Evolutionary conservation across 768 basidiomycete species (phyloP), one percentile per base, ranked within the genome.

Genomic region (Auriculariales sp.): DNA sequence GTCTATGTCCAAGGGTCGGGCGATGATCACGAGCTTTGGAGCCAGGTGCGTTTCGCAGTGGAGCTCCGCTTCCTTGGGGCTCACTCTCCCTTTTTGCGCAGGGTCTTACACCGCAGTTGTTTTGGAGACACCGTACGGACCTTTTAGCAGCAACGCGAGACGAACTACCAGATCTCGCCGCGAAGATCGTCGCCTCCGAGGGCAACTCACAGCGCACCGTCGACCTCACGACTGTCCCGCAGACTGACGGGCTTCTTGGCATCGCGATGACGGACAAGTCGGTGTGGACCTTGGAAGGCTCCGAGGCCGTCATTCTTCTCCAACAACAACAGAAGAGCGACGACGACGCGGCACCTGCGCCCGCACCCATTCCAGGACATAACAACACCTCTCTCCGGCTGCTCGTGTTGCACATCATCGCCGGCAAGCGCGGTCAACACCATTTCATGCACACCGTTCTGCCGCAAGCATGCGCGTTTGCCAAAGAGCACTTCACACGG

Each of bases 11-110:
- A 94, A 62, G 94, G 94, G 1, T 88, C 86, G 0, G 94, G 92
- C 0, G 94, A 97, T 58, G 94, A 98, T 57, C 89, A 93, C 58
- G 92, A 95, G 62, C 68, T 84, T 4, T 93, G 90, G 91, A 74
- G 81, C 27, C 75, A 77, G 77, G 86, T 85, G 49, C 28, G 69
- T 60, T 14, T 28, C 17, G 48, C 3, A 42, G 48, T 48, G 48
- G 46, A 52, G 47, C 31, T 35, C 15, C 49, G 47, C 32, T 39
- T 36, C 30, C 14, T 46, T 31, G 29, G 22, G 27, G 9, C 15
- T 27, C 17, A 5, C n/a, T n/a, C 28, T 47, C 9, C 19, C 48
- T 46, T 35, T 51, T 25, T 52, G 11, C 22, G 2, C 55, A 89
- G 83, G 89, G 89, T 3, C 65, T 94, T 49, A 87, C 79, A 1